These are phyloP conservation scores for Pythium aristosporum DNA, from an alignment of 352 stramenopile species.

Conservation along the genomic window DNA sequence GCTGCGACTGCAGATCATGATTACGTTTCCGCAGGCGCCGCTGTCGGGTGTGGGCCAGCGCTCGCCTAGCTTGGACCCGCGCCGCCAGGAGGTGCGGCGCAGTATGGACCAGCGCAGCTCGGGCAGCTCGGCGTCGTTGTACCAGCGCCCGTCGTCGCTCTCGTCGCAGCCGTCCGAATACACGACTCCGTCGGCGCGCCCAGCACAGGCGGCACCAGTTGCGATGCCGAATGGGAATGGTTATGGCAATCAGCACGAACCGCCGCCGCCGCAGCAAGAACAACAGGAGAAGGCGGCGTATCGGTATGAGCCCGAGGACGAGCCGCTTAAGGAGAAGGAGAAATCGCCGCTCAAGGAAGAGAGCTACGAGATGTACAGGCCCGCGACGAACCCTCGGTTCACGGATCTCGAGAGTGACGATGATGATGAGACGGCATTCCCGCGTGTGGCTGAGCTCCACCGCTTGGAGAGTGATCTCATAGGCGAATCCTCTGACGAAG, in stretches of 20 bases:
- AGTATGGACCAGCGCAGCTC: conserved; percentile 17
- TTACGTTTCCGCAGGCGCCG: conserved; percentile 16
- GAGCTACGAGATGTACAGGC: conserved; percentile 17
- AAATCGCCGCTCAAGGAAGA: conserved; percentile 18
- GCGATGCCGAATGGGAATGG: conserved; percentile 7
- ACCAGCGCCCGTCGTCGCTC: conserved; percentile 15
- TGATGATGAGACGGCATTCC: conserved; percentile 26
- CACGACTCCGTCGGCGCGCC: background rate
- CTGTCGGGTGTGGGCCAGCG: conserved; percentile 4
- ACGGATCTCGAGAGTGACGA: conserved; percentile 28
- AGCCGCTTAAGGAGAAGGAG: conserved; percentile 27
- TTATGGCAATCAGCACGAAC: background rate
- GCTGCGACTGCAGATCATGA: conserved; percentile 42
- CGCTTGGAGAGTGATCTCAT: conserved; percentile 31
- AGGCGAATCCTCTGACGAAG: conserved; percentile 27
- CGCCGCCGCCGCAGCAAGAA: background rate
- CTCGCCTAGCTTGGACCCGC: background rate
- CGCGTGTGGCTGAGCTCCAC: conserved; percentile 29
- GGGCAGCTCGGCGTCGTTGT: conserved; percentile 4
- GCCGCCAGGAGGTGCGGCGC: conserved; percentile 1
- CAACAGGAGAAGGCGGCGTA: conserved; percentile 4
- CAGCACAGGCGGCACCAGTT: too few species aligned
- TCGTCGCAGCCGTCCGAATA: conserved; percentile 8
- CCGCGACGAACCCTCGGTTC: conserved; percentile 22
- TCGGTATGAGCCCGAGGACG: conserved; percentile 23